Conservation (phyloP, 108 stramenopile species). For the Ochromonas danica region DNA sequence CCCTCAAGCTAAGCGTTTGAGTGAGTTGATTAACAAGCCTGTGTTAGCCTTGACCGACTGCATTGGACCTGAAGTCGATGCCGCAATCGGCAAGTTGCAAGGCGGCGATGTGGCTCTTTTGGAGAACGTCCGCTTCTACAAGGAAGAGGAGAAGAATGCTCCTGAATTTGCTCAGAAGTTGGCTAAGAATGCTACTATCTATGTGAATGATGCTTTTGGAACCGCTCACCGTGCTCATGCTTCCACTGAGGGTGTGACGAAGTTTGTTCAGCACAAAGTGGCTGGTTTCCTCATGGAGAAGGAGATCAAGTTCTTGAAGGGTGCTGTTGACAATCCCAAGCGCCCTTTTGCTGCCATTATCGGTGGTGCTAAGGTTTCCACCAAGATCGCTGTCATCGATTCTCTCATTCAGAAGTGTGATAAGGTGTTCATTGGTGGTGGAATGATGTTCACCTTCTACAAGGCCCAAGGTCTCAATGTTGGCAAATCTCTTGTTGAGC, state of each 20-base stretch:
- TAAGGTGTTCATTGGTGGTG: slow-evolving; percentile 77
- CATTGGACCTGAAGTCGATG: slow-evolving; percentile 85
- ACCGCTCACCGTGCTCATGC: slow-evolving; percentile 98
- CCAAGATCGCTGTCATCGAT: slow-evolving; percentile 97
- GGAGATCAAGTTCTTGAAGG: slow-evolving; percentile 93
- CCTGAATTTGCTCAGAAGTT: slow-evolving; percentile 68
- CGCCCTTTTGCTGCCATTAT: slow-evolving; percentile 95
- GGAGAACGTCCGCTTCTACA: slow-evolving; percentile 94
- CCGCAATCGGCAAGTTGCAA: slow-evolving; percentile 62
- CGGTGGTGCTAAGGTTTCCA: slow-evolving; percentile 97
- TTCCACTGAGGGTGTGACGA: slow-evolving; percentile 87
- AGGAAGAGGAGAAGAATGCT: slow-evolving; percentile 82
- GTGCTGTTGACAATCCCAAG: slow-evolving; percentile 88
- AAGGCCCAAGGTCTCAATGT: slow-evolving; percentile 85
- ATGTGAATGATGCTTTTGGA: slow-evolving; percentile 99
- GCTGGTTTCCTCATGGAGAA: slow-evolving; percentile 83
- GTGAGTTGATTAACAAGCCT: slow-evolving; percentile 40
- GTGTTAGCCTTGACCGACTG: slow-evolving; percentile 76
- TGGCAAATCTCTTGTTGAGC: slow-evolving; percentile 80
- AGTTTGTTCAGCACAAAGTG: slow-evolving; percentile 68
- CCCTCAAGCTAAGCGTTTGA: slow-evolving; percentile 44
- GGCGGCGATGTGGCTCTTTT: slow-evolving; percentile 80
- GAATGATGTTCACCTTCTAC: slow-evolving; percentile 99
- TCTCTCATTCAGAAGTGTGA: slow-evolving; percentile 92
- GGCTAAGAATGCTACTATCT: slow-evolving; percentile 82